Conservation (phyloP, 176 grass and related monocot genomes). For the Bothriochloa decipiens region DNA sequence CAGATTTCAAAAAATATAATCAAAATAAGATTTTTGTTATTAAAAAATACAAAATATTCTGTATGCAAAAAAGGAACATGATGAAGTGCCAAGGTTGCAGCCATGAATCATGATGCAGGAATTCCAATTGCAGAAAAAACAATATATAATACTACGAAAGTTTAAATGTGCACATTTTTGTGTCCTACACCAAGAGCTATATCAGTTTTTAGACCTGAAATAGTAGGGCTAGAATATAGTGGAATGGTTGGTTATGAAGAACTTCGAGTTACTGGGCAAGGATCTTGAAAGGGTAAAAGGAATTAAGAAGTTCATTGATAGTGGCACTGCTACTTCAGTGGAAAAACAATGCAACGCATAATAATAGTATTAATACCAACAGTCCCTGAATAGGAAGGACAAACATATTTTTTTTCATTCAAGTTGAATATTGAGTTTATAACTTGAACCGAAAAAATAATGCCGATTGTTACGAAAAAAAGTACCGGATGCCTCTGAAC, state of each 20-base stretch:
- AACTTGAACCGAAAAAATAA: constrained; percentile 39
- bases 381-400: not conserved
- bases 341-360: constrained; percentile 2
- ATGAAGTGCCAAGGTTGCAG: constrained; percentile 5
- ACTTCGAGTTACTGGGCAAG: constrained; percentile 17
- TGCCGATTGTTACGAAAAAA: constrained; percentile 16
- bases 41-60: not conserved
- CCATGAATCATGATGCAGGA: constrained; percentile 14
- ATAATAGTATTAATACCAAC: constrained; percentile 29
- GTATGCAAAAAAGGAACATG: not conserved
- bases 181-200: constrained; percentile 1
- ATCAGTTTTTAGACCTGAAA: constrained; percentile 21
- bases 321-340: constrained; percentile 10
- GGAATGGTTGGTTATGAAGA: constrained; percentile 1
- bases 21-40: constrained; percentile 7
- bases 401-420: not conserved
- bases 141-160: not conserved
- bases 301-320: constrained; percentile 9
- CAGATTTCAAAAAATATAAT: not conserved
- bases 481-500: constrained; percentile 74
- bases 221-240: constrained; percentile 23
- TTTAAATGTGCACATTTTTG: constrained; percentile 10
- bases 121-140: constrained; percentile 15
- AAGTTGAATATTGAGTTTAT: constrained; percentile 32
- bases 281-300: not conserved